Evolutionary conservation across 306 rosid species (phyloP).

Genomic region (Cucurbita pepo): DNA sequence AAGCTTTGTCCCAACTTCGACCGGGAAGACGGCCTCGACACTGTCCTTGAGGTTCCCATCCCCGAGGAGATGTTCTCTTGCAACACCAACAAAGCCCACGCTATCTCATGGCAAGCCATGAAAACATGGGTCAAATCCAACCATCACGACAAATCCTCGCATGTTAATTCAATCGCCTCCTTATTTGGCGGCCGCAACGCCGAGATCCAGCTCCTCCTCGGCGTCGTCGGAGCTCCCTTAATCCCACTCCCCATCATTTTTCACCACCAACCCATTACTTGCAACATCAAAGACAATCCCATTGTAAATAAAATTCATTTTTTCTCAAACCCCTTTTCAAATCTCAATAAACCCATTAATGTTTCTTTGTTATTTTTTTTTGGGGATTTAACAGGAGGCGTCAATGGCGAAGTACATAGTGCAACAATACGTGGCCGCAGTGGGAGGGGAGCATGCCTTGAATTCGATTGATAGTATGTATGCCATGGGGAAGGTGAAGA

Average conservation of each 20-base stretch:
- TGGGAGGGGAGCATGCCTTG: conserved; percentile 70
- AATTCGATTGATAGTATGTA: conserved; percentile 66
- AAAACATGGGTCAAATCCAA: conserved; percentile 60
- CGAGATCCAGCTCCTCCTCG: conserved; percentile 72
- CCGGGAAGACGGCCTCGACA: conserved; percentile 76
- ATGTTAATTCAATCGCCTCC: conserved; percentile 15
- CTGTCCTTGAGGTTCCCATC: conserved; percentile 93
- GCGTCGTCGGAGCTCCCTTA: conserved; percentile 83
- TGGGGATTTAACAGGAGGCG: conserved; percentile 25
- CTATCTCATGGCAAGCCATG: conserved; percentile 62
- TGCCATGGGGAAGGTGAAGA: conserved; percentile 88
- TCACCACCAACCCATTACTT: conserved; percentile 35
- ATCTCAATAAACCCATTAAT: neutral
- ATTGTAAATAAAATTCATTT: conserved; percentile 29
- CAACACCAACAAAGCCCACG: conserved; percentile 21
- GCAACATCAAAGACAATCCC: conserved; percentile 60
- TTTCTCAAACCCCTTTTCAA: neutral
- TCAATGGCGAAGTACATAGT: conserved; percentile 82
- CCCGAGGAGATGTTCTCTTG: conserved; percentile 54
- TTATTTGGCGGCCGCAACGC: conserved; percentile 46
- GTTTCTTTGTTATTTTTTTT: neutral
- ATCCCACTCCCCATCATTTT: conserved; percentile 48
- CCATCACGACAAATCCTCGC: conserved; percentile 16
- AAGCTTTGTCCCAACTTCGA: conserved; percentile 79
- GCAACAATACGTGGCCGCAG: conserved; percentile 81